Percentiles rank a stretch among this genome's conserved stretches.
Conservation (phyloP, 495 filamentous ascomycete species). For the Tetracladium marchalianum region DNA sequence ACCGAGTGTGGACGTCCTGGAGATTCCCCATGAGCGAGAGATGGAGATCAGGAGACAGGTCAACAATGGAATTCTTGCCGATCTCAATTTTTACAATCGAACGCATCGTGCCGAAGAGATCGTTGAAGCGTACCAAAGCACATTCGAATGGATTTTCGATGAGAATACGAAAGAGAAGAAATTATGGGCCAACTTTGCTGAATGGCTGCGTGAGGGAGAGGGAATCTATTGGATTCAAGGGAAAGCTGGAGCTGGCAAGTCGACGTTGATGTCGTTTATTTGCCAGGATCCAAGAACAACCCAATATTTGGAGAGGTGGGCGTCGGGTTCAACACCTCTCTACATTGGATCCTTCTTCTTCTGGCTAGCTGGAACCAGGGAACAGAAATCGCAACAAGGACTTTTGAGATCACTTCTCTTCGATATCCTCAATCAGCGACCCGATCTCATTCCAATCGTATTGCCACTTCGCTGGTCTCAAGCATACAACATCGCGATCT, state of each 20-base stretch:
- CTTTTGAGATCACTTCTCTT: slow-evolving; percentile 1
- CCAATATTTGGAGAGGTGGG: slow-evolving; percentile 9
- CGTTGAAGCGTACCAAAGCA: slow-evolving; percentile 11
- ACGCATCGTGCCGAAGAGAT: slow-evolving; percentile 12
- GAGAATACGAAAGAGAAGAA: neutral
- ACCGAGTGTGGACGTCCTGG: no score
- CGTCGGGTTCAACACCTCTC: neutral
- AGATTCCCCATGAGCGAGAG: no score
- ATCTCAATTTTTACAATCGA: no score
- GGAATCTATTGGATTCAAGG: slow-evolving; percentile 24
- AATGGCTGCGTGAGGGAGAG: slow-evolving; percentile 4
- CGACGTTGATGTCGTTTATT: slow-evolving; percentile 27
- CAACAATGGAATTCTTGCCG: no score
- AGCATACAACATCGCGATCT: no score
- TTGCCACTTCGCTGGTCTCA: no score
- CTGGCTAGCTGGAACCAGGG: neutral
- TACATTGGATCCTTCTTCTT: slow-evolving; percentile 1
- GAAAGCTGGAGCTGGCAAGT: slow-evolving; percentile 27
- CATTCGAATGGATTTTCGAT: slow-evolving; percentile 19
- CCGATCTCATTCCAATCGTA: neutral
- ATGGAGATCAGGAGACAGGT: no score
- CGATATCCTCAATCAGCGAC: neutral
- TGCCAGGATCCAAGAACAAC: slow-evolving; percentile 5
- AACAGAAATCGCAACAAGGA: neutral
- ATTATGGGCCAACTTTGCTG: slow-evolving; percentile 7